These are phyloP conservation scores for Ogataea angusta DNA, from an alignment of 805 yeast genomes.

Conservation along the genomic window DNA sequence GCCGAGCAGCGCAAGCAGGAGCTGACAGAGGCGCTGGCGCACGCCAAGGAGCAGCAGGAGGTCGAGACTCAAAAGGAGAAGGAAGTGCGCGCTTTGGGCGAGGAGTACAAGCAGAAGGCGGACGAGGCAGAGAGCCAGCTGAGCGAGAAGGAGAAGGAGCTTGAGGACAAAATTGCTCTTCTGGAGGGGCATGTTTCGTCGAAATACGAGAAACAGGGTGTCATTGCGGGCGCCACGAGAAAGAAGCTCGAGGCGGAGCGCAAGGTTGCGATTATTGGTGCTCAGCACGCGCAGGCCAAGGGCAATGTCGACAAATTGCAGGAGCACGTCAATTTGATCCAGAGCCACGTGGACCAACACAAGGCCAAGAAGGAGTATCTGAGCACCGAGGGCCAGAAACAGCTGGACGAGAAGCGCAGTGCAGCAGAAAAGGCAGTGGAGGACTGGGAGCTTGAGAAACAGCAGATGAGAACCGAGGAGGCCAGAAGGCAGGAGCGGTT, in stretches of 20 bases:
- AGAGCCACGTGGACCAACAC: conserved; percentile 42
- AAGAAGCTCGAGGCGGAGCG: conserved; percentile 42
- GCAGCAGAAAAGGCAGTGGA: conserved; percentile 40
- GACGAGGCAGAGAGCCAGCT: conserved; percentile 37
- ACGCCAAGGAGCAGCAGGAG: conserved; percentile 29
- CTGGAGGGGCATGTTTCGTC: conserved; percentile 42
- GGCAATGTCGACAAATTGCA: conserved; percentile 38
- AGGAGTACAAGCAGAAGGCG: conserved; percentile 36
- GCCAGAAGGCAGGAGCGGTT: conserved; percentile 46
- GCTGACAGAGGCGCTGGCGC: conserved; percentile 27
- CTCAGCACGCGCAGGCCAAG: conserved; percentile 36
- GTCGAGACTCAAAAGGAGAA: conserved; percentile 29
- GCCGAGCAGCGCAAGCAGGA: conserved; percentile 43
- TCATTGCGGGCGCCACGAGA: conserved; percentile 24
- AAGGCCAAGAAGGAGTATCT: conserved; percentile 40
- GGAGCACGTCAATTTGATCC: conserved; percentile 43
- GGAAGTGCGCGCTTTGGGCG: conserved; percentile 40
- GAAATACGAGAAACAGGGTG: conserved; percentile 37
- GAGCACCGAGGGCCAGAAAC: conserved; percentile 36
- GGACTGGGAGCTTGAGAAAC: conserved; percentile 46
- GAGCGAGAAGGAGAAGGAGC: conserved; percentile 40
- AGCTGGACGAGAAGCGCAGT: conserved; percentile 34
- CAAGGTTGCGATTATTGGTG: conserved; percentile 32
- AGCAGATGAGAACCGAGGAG: conserved; percentile 41
- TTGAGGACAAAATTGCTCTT: conserved; percentile 25